Evolutionary conservation across 495 filamentous ascomycete genomes (phyloP).

Genomic region (Penicillium turbatum): DNA sequence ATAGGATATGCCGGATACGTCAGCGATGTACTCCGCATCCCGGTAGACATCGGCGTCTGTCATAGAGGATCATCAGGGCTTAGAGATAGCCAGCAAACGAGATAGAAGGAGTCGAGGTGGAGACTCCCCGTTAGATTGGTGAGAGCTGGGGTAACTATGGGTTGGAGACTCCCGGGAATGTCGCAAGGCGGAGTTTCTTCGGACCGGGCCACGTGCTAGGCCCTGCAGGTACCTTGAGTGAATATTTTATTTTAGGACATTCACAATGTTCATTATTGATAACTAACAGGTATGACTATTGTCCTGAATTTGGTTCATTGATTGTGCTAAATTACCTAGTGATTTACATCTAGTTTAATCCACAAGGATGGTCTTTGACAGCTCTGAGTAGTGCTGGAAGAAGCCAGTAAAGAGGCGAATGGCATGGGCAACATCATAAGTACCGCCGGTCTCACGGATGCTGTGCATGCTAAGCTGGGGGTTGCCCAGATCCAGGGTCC

Average conservation of each 20-base stretch:
- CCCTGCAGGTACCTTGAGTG: not conserved
- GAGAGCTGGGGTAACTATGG: constrained; percentile 4
- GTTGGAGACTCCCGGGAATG: constrained; percentile 17
- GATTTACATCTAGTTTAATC: constrained; percentile 43
- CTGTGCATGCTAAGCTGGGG: constrained; percentile 97
- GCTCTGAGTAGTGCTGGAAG: constrained; percentile 72
- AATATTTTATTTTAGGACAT: not conserved
- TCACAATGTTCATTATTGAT: not conserved
- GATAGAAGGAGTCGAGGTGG: constrained; percentile 7
- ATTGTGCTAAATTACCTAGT: not conserved
- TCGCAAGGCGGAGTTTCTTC: constrained; percentile 23
- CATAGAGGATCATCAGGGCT: constrained; percentile 50
- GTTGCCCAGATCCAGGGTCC: constrained; percentile 91
- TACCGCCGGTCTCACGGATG: constrained; percentile 87
- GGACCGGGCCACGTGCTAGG: constrained; percentile 22
- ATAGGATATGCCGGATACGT: constrained; percentile 44
- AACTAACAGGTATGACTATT: no score
- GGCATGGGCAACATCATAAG: constrained; percentile 81
- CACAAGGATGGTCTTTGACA: constrained; percentile 77
- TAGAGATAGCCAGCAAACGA: constrained; percentile 23
- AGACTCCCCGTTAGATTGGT: constrained; percentile 8
- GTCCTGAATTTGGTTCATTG: not conserved
- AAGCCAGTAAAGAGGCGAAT: constrained; percentile 85
- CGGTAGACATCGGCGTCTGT: constrained; percentile 47
- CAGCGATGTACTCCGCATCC: constrained; percentile 51